Percentiles rank a stretch among this genome's conserved stretches.
Conservation (phyloP, 805 yeast species). For the Metschnikowia shivogae region DNA sequence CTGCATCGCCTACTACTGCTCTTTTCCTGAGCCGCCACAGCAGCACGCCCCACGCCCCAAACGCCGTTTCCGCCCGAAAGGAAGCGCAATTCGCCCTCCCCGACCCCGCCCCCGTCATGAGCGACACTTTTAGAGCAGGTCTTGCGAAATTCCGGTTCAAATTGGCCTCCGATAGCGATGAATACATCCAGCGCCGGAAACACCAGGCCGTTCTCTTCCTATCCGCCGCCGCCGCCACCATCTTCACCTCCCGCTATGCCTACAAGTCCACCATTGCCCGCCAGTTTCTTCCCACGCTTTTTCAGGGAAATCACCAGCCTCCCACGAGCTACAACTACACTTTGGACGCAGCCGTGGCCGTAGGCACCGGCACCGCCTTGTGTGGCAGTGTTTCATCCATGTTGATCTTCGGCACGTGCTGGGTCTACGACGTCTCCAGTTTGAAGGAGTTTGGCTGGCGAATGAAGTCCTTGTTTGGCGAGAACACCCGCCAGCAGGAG, state of each 20-base stretch:
- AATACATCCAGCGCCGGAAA: conserved; percentile 60
- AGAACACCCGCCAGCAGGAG: conserved; percentile 53
- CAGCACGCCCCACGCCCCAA: too few relatives aligned
- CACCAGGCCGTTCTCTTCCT: conserved; percentile 69
- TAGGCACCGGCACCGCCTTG: conserved; percentile 71
- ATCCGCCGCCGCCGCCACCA: conserved; percentile 67
- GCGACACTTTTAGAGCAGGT: background rate
- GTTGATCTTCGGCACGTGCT: conserved; percentile 69
- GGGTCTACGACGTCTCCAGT: conserved; percentile 72
- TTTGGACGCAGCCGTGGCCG: conserved; percentile 81
- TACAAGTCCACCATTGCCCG: conserved; percentile 69
- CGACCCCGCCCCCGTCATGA: background rate
- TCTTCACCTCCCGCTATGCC: conserved; percentile 69
- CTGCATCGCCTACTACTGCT: too few relatives aligned
- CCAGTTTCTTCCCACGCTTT: conserved; percentile 69
- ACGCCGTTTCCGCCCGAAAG: background rate
- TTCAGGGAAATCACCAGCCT: conserved; percentile 82
- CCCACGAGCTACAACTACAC: conserved; percentile 73
- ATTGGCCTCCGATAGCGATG: conserved; percentile 36
- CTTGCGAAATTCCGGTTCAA: conserved; percentile 22
- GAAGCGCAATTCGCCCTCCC: background rate
- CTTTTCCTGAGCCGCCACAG: too few relatives aligned
- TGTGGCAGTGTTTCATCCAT: conserved; percentile 71
- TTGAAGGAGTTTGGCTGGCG: conserved; percentile 67
- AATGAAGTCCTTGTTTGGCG: conserved; percentile 65